Conservation (phyloP, 306 rosid species). For the Aeschynomene evenia region DNA sequence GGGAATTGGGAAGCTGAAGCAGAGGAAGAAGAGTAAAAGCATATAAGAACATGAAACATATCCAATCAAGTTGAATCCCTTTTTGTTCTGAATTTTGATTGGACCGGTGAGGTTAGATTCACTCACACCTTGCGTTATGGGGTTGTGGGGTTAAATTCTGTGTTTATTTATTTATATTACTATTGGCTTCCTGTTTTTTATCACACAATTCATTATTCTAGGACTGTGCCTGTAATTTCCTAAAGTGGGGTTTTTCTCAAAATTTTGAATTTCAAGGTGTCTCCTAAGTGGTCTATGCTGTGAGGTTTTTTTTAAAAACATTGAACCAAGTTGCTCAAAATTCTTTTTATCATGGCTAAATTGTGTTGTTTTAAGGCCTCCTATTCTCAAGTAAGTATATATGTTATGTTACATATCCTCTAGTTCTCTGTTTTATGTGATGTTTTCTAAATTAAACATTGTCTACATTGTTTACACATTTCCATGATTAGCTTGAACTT, state of each 20-base stretch:
- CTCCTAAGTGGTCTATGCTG: too few species aligned
- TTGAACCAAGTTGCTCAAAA: too few species aligned
- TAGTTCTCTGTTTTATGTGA: too few species aligned
- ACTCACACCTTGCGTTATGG: conserved; percentile 30
- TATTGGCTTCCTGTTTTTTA: too few species aligned
- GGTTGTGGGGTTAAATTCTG: conserved; percentile 40
- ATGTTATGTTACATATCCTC: conserved; percentile 1
- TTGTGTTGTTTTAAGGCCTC: too few species aligned
- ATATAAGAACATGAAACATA: conserved; percentile 24
- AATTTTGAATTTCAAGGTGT: neutral
- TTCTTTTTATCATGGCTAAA: neutral
- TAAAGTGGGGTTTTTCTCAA: neutral
- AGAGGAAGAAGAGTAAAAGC: conserved; percentile 36
- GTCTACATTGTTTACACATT: neutral
- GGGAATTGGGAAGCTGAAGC: conserved; percentile 26
- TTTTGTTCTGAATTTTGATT: conserved; percentile 40
- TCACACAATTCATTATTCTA: too few species aligned
- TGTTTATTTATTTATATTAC: too few species aligned
- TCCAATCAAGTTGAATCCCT: conserved; percentile 32
- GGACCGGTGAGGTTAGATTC: conserved; percentile 44
- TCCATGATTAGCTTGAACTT: conserved; percentile 24
- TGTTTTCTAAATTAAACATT: too few species aligned
- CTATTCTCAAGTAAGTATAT: too few species aligned
- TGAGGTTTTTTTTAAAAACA: too few species aligned
- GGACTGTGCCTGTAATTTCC: too few species aligned